Conservation (phyloP, 345 rosid genomes). For the Isatis tinctoria region DNA sequence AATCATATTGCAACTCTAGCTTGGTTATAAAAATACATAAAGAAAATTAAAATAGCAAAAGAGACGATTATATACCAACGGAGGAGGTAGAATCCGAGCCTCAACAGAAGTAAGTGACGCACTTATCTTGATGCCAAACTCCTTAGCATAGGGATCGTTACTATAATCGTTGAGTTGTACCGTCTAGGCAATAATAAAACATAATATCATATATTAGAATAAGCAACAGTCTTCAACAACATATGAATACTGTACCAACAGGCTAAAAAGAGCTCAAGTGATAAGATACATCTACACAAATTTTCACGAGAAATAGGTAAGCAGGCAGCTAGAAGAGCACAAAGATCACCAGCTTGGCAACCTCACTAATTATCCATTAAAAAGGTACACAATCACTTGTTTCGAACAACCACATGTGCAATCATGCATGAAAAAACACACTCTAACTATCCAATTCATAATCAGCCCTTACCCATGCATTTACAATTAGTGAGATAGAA, state of each 20-base stretch:
- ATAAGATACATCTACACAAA: background rate
- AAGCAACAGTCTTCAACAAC: background rate
- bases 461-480: background rate
- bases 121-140: conserved; percentile 93
- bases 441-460: background rate
- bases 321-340: background rate
- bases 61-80: conserved; percentile 52
- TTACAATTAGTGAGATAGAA: background rate
- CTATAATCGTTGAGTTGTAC: conserved; percentile 70
- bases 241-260: background rate
- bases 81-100: conserved; percentile 95
- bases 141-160: conserved; percentile 80
- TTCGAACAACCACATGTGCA: background rate
- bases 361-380: background rate
- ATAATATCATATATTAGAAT: background rate
- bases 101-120: conserved; percentile 87
- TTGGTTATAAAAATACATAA: background rate
- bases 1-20: background rate
- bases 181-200: conserved; percentile 42
- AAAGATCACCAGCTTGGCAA: background rate
- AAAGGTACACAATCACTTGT: background rate
- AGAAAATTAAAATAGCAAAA: background rate
- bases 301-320: background rate
- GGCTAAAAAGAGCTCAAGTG: background rate
- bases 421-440: background rate